These are phyloP conservation scores for Leptomonas seymouri DNA, from an alignment of 208 protist species.

Conservation along the genomic window DNA sequence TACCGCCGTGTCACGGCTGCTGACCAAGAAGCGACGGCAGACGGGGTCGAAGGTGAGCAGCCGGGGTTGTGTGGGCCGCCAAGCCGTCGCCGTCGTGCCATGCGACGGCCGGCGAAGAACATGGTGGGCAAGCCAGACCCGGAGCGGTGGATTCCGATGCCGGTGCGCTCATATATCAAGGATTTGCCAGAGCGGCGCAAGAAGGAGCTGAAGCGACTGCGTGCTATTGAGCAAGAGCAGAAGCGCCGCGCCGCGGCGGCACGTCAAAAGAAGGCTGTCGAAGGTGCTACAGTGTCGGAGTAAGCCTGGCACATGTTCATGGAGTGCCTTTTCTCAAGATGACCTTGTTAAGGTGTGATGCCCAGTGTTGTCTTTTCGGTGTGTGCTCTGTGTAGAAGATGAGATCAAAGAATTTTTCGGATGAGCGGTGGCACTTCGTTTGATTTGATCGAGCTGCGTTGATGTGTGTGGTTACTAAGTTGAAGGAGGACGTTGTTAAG, in stretches of 20 bases:
- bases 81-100: constrained; percentile 37
- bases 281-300: constrained; percentile 6
- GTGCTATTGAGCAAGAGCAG: constrained; percentile 84
- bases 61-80: constrained; percentile 3
- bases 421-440: too few species aligned
- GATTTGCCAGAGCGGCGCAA: constrained; percentile 81
- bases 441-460: too few species aligned
- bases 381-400: neutral
- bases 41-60: neutral
- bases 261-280: constrained; percentile 27
- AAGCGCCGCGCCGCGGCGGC: constrained; percentile 55
- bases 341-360: too few species aligned
- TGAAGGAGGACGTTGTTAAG: too few species aligned
- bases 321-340: neutral
- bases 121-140: constrained; percentile 76
- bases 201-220: constrained; percentile 80
- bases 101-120: constrained; percentile 71
- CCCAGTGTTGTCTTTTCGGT: too few species aligned
- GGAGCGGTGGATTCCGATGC: constrained; percentile 88
- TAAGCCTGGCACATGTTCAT: neutral
- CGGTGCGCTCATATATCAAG: constrained; percentile 82
- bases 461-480: neutral
- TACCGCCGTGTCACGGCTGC: constrained; percentile 53
- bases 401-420: neutral
- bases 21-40: constrained; percentile 21